Evolutionary conservation across 176 grass and related monocot species (phyloP).

Genomic region (Oryza nivara): DNA sequence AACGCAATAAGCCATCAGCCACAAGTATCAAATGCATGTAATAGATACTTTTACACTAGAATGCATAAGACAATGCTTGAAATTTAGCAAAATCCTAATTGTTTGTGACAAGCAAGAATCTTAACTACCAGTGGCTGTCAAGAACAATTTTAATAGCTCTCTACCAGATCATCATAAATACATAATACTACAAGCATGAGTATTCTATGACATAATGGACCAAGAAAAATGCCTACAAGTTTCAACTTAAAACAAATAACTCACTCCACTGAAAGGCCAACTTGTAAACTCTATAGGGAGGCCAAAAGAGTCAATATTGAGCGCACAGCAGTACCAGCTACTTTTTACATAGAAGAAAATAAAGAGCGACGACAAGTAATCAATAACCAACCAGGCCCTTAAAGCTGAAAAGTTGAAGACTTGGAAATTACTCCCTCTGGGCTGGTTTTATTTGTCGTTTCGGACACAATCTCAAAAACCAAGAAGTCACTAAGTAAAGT

Average conservation of each 20-base stretch:
- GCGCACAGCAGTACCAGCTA: not conserved
- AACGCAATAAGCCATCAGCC: not conserved
- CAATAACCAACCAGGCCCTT: not conserved
- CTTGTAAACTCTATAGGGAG: not conserved
- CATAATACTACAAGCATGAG: not conserved
- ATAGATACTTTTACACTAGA: slow-evolving; percentile 5
- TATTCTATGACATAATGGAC: not conserved
- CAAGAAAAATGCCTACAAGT: not conserved
- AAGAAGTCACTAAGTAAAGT: too few species aligned
- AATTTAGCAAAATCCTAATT: not conserved
- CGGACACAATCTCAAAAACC: too few species aligned
- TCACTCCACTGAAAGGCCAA: not conserved
- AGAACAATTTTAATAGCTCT: slow-evolving; percentile 13
- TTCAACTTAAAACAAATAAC: not conserved
- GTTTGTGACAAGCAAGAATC: not conserved
- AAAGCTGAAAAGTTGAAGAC: slow-evolving; percentile 23
- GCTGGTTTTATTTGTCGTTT: too few species aligned
- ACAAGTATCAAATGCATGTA: not conserved
- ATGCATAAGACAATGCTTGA: not conserved
- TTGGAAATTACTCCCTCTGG: not conserved
- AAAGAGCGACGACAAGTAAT: not conserved
- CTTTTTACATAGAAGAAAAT: slow-evolving; percentile 7
- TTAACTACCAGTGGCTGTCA: not conserved
- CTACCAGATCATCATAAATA: not conserved
- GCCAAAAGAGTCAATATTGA: not conserved